Evolutionary conservation across 257 asterid genomes (phyloP), one percentile per base, ranked within the genome.

Genomic region (Eustoma russellianum): DNA sequence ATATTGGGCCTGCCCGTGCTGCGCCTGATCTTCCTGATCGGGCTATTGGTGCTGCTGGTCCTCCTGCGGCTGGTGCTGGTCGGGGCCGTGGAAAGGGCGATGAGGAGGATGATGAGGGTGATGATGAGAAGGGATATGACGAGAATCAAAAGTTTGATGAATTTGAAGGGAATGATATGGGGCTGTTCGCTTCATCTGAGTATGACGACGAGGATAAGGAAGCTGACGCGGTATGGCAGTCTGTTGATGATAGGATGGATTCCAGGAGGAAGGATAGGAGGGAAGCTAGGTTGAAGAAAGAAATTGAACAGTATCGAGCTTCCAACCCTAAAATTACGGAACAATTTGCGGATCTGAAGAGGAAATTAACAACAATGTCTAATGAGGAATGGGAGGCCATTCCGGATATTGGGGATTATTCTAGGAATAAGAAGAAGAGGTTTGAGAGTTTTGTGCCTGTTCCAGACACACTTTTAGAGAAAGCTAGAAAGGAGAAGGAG

Each of bases 1-100:
- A 86, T 83, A 90, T 83, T 33, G 98, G 98, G 5, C 96, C 98
- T 13, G 98, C 96, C 47, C 86, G 95, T 33, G 91, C 95, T 6
- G 94, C 96, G 0, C 96, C 97, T 0, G 95, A 89, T 49, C 68
- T 89, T 0, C 94, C 95, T 0, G 94, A 89, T 61, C 68, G 94
- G 13, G 68, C 91, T 9, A 62, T 67, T 5, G 75, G 83, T 0
- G 76, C 75, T 43, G 85, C 76, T 2, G 75, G 80, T 5, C 74
- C 80, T 0, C 71, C 70, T 2, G 54, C 80, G 5, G 52, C 83
- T 13, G 86, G 86, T 9, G 76, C 62, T 7, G 91, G 94, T 12
- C 80, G 93, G 24, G 95, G 83, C 44, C 71, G 81, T 2, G 90
- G 95, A 12, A 79, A 79, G 73, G 90, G 81, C 0, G 95, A 85